Evolutionary conservation across 2,329 filamentous ascomycete species (phyloP).

Genomic region (Beauveria asiatica): DNA sequence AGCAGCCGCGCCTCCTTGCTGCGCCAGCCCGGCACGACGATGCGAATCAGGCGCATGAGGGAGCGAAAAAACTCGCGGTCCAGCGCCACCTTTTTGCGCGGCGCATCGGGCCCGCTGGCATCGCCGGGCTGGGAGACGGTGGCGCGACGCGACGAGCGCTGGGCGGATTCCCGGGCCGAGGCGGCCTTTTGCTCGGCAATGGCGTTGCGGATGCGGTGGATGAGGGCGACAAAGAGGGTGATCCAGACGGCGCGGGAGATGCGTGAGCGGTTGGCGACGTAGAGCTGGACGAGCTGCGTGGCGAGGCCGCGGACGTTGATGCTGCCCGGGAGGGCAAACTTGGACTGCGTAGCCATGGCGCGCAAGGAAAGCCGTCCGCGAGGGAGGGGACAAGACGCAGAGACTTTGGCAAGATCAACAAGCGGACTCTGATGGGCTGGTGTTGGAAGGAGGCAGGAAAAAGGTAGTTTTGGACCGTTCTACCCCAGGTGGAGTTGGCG

Average conservation of each 20-base stretch:
- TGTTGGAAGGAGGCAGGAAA: background rate
- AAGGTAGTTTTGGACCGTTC: background rate
- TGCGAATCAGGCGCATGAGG: slow-evolving; percentile 67
- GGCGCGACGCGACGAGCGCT: slow-evolving; percentile 38
- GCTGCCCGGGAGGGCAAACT: slow-evolving; percentile 28
- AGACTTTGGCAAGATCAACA: background rate
- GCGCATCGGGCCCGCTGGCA: slow-evolving; percentile 24
- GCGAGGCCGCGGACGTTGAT: slow-evolving; percentile 54
- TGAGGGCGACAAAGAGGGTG: slow-evolving; percentile 68
- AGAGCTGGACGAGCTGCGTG: slow-evolving; percentile 59
- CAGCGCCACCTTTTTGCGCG: slow-evolving; percentile 77
- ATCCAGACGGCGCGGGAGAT: slow-evolving; percentile 81
- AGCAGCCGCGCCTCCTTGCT: slow-evolving; percentile 83
- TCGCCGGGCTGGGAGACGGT: slow-evolving; percentile 35
- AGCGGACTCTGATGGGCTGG: background rate
- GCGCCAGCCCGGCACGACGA: slow-evolving; percentile 83
- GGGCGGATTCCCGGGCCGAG: slow-evolving; percentile 56
- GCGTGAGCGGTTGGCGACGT: slow-evolving; percentile 69
- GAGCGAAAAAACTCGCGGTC: slow-evolving; percentile 76
- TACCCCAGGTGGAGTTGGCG: slow-evolving; percentile 3
- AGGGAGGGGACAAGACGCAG: background rate
- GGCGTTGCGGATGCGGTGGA: slow-evolving; percentile 83
- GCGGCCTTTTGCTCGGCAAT: slow-evolving; percentile 89
- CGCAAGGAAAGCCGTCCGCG: background rate
- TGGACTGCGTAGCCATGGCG: slow-evolving; percentile 8